A percentile compares a stretch with the other conserved stretches of the same genome.
These are phyloP conservation scores for Begonia loranthoides DNA, from an alignment of 306 rosid genomes.

Conservation along the genomic window DNA sequence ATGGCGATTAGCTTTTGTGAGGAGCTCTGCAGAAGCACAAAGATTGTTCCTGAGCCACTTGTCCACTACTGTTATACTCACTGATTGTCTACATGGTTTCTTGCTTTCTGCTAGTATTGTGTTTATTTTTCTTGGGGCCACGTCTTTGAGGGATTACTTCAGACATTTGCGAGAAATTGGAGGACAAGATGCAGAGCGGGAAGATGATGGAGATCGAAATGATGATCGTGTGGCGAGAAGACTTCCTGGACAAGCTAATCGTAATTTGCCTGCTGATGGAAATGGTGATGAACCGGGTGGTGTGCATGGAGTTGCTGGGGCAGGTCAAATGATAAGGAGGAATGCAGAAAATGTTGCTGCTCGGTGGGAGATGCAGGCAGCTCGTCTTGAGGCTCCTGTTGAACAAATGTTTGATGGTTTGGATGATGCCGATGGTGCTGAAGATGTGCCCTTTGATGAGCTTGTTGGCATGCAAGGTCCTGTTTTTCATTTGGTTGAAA, in stretches of 20 bases:
- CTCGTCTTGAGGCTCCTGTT: conserved; percentile 97
- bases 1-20: conserved; percentile 98
- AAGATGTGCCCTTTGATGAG: conserved; percentile 99
- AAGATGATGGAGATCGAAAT: conserved; percentile 89
- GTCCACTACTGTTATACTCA: conserved; percentile 70
- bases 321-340: conserved; percentile 84
- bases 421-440: conserved; percentile 98
- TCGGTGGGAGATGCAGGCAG: conserved; percentile 98
- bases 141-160: conserved; percentile 96
- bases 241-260: conserved; percentile 77
- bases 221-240: conserved; percentile 89
- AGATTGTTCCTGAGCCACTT: conserved; percentile 86
- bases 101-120: conserved; percentile 96
- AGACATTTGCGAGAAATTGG: conserved; percentile 96
- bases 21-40: conserved; percentile 94
- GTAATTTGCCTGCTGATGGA: conserved; percentile 63
- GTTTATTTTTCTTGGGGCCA: conserved; percentile 92
- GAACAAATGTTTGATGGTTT: conserved; percentile 98
- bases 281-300: conserved; percentile 82
- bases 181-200: conserved; percentile 89
- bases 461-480: conserved; percentile 99
- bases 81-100: conserved; percentile 98
- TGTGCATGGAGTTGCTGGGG: conserved; percentile 80
- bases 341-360: conserved; percentile 98
- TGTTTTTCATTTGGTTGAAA: conserved; percentile 96